phyloP scores from a whole-genome alignment of 331 rosid species.

The Stylosanthes scabra region DNA sequence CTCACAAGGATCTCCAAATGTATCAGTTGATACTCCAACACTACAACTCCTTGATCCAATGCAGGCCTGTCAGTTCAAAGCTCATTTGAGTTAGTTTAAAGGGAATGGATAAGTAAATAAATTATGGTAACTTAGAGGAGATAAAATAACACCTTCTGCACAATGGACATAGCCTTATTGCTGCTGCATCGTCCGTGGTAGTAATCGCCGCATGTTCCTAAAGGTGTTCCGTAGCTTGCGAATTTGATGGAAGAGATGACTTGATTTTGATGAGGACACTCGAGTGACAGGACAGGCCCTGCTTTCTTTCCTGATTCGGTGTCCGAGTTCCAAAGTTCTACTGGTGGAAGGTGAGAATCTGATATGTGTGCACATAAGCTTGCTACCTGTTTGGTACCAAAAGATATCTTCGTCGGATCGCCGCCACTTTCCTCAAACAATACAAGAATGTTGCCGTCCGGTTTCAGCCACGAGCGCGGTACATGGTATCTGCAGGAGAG shows the following conservation, averaged over 20 bases:
- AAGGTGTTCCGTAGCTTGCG: conserved; percentile 93
- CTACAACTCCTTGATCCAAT: conserved; percentile 82
- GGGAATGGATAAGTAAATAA: background rate
- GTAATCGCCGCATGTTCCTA: conserved; percentile 81
- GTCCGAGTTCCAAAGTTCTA: conserved; percentile 68
- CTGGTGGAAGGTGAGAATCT: conserved; percentile 81
- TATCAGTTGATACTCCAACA: conserved; percentile 61
- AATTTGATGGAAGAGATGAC: conserved; percentile 85
- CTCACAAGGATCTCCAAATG: conserved; percentile 83
- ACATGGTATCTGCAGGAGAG: conserved; percentile 77
- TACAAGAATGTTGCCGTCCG: conserved; percentile 72
- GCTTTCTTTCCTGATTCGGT: conserved; percentile 44
- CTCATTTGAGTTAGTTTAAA: conserved; percentile 38
- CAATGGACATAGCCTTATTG: conserved; percentile 62
- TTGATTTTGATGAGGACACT: conserved; percentile 81
- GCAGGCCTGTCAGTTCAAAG: conserved; percentile 71
- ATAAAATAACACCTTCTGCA: conserved; percentile 64
- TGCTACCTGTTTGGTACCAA: conserved; percentile 65
- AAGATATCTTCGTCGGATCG: conserved; percentile 76
- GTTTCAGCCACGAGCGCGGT: conserved; percentile 79
- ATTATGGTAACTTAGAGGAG: background rate
- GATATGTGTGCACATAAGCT: conserved; percentile 87
- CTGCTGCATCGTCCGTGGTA: conserved; percentile 82
- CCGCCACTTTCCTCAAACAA: conserved; percentile 94
- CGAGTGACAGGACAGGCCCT: conserved; percentile 66